A percentile compares a stretch with the other conserved stretches of the same genome.
phyloP scores from a whole-genome alignment of 2,329 filamentous ascomycete genomes.

The Balansia obtecta region DNA sequence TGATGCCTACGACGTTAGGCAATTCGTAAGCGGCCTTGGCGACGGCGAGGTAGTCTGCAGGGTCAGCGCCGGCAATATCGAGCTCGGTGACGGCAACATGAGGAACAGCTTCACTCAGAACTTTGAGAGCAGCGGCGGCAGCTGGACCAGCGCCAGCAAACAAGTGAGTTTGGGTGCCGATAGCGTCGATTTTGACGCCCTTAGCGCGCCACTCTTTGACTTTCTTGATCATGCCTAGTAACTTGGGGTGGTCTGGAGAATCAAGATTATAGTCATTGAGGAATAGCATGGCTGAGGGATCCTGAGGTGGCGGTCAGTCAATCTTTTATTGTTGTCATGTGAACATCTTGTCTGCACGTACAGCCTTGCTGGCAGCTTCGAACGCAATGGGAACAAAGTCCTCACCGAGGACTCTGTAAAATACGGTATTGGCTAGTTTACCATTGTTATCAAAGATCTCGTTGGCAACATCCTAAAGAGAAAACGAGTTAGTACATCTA shows the following conservation, averaged over 20 bases:
- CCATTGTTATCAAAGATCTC: slow-evolving; percentile 43
- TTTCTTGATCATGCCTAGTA: slow-evolving; percentile 38
- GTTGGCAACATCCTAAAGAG: slow-evolving; percentile 1
- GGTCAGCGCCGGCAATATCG: slow-evolving; percentile 47
- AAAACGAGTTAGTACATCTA: neutral
- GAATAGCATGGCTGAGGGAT: slow-evolving; percentile 57
- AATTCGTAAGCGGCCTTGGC: slow-evolving; percentile 45
- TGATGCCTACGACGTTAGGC: slow-evolving; percentile 51
- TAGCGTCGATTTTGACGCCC: slow-evolving; percentile 13
- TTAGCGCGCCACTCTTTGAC: slow-evolving; percentile 51
- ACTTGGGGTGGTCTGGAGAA: slow-evolving; percentile 45
- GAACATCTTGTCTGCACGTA: neutral
- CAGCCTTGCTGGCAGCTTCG: slow-evolving; percentile 48
- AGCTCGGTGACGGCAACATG: slow-evolving; percentile 57
- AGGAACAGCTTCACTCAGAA: slow-evolving; percentile 33
- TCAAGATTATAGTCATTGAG: slow-evolving; percentile 68
- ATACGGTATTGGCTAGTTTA: slow-evolving; percentile 45
- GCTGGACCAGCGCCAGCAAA: slow-evolving; percentile 20
- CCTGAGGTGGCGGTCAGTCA: slow-evolving; percentile 16
- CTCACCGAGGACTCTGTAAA: slow-evolving; percentile 56
- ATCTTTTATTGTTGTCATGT: neutral
- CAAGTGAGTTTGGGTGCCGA: slow-evolving; percentile 1
- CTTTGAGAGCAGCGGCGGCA: slow-evolving; percentile 36
- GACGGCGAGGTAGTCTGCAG: slow-evolving; percentile 45
- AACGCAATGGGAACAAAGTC: slow-evolving; percentile 60